Evolutionary conservation across 108 stramenopile species (phyloP), one percentile per base, ranked within the genome.

Genomic region (Conticribra guillardii): DNA sequence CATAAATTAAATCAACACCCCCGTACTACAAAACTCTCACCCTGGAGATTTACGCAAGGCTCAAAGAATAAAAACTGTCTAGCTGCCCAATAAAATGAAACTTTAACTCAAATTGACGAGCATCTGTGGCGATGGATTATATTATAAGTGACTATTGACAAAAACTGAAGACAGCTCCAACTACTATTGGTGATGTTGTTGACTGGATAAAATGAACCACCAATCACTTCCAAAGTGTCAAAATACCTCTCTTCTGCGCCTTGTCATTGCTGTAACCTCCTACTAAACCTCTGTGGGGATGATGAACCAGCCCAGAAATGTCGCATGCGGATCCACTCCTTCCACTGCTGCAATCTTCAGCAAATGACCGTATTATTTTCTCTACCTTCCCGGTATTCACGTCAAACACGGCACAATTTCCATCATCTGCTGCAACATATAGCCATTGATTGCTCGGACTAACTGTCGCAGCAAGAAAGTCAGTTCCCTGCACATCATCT

Each of bases 261-360:
- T 90, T 92, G 76, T 90, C 86, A 70, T 87, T 90, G 69, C 86
- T 87, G 78, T 76, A 94, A 9, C 89, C 86, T 34, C 76, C 87
- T 29, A 94, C 27, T 23, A 91, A 76, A 7, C 84, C 82, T 49
- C 83, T 80, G 56, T 77, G 77, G 52, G 93, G 93, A 68, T 94
- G 93, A 73, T 86, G 82, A 11, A 89, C 32, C 30, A 94, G 21
- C 0, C 77, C 79, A n/a, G 82, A 79, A 18, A 94, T 74, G 68
- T 94, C 93, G 41, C 74, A 73, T n/a, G 57, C 61, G 17, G 44
- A 45, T 4, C 68, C 76, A 28, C 49, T 46, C 16, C 67, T 48
- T 34, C 63, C 75, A 30, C 63, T 71, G 56, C 77, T 63, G 44
- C 82, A 73, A 24, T 83, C 67, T 27, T 32, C 55, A 2, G 74